These are phyloP conservation scores for Umbellularia californica DNA, from an alignment of 164 flowering plant species.

Conservation along the genomic window DNA sequence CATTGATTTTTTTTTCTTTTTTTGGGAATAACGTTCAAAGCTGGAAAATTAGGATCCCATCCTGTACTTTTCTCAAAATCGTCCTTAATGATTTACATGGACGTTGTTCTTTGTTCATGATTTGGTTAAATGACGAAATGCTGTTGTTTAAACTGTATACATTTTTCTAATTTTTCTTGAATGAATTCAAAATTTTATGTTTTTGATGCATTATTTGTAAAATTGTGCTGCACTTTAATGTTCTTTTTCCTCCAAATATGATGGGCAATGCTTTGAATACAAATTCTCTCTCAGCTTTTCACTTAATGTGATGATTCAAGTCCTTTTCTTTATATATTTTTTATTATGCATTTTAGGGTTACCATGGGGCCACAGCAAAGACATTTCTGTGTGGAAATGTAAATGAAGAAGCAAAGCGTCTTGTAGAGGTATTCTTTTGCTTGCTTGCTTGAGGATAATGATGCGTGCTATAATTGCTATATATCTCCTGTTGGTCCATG, in stretches of 20 bases:
- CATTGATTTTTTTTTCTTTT: too few species aligned
- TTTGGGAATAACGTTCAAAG: too few species aligned
- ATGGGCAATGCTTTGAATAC: too few species aligned
- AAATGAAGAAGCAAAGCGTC: conserved; percentile 40
- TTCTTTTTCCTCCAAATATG: neutral
- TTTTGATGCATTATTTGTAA: neutral
- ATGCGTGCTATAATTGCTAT: neutral
- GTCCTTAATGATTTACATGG: too few species aligned
- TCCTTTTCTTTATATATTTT: neutral
- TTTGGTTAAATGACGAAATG: too few species aligned
- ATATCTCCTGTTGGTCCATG: neutral
- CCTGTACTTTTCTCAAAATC: too few species aligned
- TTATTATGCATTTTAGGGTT: conserved; percentile 52
- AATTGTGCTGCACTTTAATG: neutral
- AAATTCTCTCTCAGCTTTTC: neutral
- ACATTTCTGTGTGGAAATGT: conserved; percentile 88
- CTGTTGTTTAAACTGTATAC: too few species aligned
- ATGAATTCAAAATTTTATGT: too few species aligned
- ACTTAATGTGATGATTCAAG: neutral
- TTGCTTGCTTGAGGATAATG: neutral
- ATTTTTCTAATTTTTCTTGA: too few species aligned
- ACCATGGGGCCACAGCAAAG: conserved; percentile 97
- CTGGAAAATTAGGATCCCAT: too few species aligned
- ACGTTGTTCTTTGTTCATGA: too few species aligned
- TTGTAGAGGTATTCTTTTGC: conserved; percentile 58